Percentiles rank a stretch among this genome's conserved stretches.
Evolutionary conservation across 2,329 filamentous ascomycete species (phyloP).

Genomic region (Alternaria metachromatica): DNA sequence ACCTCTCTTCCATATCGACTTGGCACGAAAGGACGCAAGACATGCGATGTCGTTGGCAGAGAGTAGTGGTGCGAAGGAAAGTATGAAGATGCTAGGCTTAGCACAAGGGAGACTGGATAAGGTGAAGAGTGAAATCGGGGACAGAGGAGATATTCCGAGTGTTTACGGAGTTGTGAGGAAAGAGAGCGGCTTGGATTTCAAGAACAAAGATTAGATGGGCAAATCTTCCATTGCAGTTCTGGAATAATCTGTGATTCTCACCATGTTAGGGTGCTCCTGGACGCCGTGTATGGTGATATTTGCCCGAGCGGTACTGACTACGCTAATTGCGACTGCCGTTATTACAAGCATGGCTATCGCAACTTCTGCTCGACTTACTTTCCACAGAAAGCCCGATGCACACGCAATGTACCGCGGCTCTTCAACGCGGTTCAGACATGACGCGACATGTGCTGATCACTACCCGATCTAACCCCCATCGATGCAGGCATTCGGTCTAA

Average conservation of each 20-base stretch:
- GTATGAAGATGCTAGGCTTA: slow-evolving; percentile 69
- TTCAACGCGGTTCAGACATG: neutral
- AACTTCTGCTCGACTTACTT: neutral
- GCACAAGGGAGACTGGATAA: slow-evolving; percentile 70
- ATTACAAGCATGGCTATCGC: slow-evolving; percentile 1
- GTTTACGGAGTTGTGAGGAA: slow-evolving; percentile 82
- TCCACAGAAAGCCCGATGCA: neutral
- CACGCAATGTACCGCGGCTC: neutral
- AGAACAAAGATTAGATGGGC: slow-evolving; percentile 48
- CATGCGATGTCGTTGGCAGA: slow-evolving; percentile 75
- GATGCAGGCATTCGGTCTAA: slow-evolving; percentile 18
- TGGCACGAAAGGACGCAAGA: slow-evolving; percentile 81
- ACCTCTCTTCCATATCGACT: slow-evolving; percentile 82
- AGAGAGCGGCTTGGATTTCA: slow-evolving; percentile 76
- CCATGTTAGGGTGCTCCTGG: neutral
- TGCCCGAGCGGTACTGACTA: slow-evolving; percentile 3
- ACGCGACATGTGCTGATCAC: slow-evolving; percentile 9
- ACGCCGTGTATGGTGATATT: neutral
- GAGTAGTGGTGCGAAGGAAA: slow-evolving; percentile 59
- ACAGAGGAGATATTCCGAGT: slow-evolving; percentile 77
- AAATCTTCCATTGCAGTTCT: neutral
- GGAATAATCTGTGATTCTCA: neutral
- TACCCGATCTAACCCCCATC: neutral
- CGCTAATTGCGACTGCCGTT: neutral
- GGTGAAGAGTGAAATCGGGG: slow-evolving; percentile 73